A percentile compares a stretch with the other conserved stretches of the same genome.
phyloP scores from a whole-genome alignment of 2,329 filamentous ascomycete species.

The Erysiphe pulchra region DNA sequence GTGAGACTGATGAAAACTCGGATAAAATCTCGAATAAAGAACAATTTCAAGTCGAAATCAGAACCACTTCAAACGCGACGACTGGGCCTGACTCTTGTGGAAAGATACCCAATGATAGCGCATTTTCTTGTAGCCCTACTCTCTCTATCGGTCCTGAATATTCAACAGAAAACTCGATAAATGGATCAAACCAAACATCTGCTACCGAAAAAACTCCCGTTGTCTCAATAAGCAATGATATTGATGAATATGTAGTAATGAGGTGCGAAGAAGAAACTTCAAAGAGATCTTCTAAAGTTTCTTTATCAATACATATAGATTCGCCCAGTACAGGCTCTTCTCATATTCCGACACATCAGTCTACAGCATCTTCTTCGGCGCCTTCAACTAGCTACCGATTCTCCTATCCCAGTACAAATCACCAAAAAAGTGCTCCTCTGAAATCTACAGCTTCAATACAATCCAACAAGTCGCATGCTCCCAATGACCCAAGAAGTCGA shows the following conservation, averaged over 20 bases:
- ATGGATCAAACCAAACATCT: conserved; percentile 3
- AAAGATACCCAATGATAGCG: conserved; percentile 10
- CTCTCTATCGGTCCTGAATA: conserved; percentile 5
- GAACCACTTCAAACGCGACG: conserved; percentile 22
- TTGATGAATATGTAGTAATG: conserved; percentile 4
- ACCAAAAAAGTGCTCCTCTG: conserved; percentile 17
- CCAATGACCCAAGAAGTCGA: conserved; percentile 44
- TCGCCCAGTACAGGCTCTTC: conserved; percentile 5
- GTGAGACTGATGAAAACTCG: conserved; percentile 12
- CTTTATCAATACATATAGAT: conserved; percentile 9
- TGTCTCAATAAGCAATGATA: conserved; percentile 9
- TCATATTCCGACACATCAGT: not conserved
- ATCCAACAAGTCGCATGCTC: conserved; percentile 20
- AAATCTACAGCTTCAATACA: conserved; percentile 17
- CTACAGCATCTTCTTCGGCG: conserved; percentile 1
- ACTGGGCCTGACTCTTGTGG: conserved; percentile 16
- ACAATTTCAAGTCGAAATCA: not conserved
- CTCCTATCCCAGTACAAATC: conserved; percentile 36
- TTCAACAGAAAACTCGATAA: conserved; percentile 11
- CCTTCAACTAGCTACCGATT: conserved; percentile 23
- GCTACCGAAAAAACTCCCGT: conserved; percentile 2
- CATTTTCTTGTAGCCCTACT: conserved; percentile 8
- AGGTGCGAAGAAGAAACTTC: conserved; percentile 8
- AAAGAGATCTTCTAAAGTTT: conserved; percentile 5
- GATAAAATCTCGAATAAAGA: conserved; percentile 5